Evolutionary conservation across 2,329 filamentous ascomycete genomes (phyloP), one percentile per base, ranked within the genome.

Genomic region (Aureobasidium namibiae): DNA sequence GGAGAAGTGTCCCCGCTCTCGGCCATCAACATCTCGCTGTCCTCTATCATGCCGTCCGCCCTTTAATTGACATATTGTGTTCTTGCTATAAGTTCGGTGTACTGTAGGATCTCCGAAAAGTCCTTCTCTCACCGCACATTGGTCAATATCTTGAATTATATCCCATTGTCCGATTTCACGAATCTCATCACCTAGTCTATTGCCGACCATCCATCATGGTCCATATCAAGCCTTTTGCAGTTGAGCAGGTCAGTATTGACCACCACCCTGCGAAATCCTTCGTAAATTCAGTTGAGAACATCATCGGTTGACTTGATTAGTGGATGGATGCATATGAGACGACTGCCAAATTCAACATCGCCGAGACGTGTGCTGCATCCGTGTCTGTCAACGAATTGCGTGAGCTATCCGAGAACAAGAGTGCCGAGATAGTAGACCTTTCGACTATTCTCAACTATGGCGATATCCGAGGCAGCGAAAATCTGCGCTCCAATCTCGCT

Each of bases 291-390:
- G n/a, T n/a, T n/a, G n/a, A 71, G 14, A 41, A 16, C 10, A 7
- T 16, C 6, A 16, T 59, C 65, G 61, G 46, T 66, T 46, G 64
- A 60, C 49, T 21, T 5, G 3, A 23, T 8, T 61, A 83, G 80
- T 83, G 80, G 80, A 81, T 82, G 79, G 79, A 82, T 67, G 71
- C 75, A 57, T 74, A 81, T 65, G 79, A 82, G 64, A 75, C 72
- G 1, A 73, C 73, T 29, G 76, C 76, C 62, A 81, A 80, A 61
- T 80, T 80, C 70, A 92, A 95, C 70, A 81, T 92, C 50, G 87
- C 88, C 60, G 89, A 92, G 72, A 92, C 89, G 0, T 92, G 89
- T 68, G 87, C 83, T 59, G 83, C 86, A 2, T 90, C 87, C 3
- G 77, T 92, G 23, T 91, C 88, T 0, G 75, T 92, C 61, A 79